phyloP scores from a whole-genome alignment of 2,329 filamentous ascomycete genomes.

The Ophiostoma piceae region DNA sequence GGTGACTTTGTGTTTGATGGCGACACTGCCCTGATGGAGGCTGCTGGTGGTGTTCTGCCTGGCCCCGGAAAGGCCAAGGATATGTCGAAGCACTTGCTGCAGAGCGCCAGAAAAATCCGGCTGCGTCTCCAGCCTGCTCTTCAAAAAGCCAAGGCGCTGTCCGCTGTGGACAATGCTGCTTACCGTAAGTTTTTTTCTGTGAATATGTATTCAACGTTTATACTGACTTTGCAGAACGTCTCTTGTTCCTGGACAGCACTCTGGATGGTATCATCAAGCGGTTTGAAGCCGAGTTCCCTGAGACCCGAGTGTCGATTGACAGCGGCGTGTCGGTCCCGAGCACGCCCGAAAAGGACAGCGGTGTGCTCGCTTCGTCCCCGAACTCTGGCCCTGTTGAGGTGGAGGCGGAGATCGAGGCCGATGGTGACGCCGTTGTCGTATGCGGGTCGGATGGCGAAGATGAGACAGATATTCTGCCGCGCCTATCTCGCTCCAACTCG shows the following conservation, averaged over 20 bases:
- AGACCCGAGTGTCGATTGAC: conserved; percentile 56
- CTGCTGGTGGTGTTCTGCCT: conserved; percentile 29
- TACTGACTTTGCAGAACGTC: conserved; percentile 49
- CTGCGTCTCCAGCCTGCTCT: conserved; percentile 77
- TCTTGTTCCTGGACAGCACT: conserved; percentile 83
- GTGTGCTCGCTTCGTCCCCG: conserved; percentile 21
- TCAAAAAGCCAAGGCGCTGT: conserved; percentile 62
- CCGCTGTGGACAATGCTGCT: conserved; percentile 63
- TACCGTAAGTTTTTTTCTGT: conserved; percentile 58
- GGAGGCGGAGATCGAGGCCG: conserved; percentile 5
- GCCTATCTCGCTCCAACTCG: conserved; percentile 49
- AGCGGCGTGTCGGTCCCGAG: conserved; percentile 32
- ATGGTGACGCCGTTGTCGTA: conserved; percentile 33
- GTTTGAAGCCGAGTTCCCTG: conserved; percentile 94
- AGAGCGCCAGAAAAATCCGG: conserved; percentile 83
- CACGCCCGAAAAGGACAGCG: conserved; percentile 20
- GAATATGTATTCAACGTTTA: not conserved
- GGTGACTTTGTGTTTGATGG: conserved; percentile 45
- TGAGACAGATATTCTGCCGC: conserved; percentile 42
- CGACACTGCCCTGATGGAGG: conserved; percentile 38
- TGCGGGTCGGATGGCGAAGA: conserved; percentile 46
- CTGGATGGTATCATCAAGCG: conserved; percentile 87
- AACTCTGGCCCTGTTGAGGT: conserved; percentile 20
- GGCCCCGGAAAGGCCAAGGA: conserved; percentile 68
- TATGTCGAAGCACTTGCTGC: conserved; percentile 85